Base-by-base conservation (phyloP, 805 yeast species). In the Saccharomycopsis guyanensis region DNA sequence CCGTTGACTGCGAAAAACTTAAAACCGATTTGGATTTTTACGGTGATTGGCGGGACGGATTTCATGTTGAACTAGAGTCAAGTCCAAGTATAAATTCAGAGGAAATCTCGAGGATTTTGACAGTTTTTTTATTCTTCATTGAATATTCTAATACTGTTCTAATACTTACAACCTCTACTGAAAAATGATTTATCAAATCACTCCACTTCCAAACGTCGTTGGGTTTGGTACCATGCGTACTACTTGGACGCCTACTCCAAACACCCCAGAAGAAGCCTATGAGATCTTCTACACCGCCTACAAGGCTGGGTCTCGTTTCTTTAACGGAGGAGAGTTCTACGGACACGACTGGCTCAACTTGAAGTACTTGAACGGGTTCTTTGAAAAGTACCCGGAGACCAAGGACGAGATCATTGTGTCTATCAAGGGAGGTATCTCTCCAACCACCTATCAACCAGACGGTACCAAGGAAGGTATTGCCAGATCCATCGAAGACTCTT, bases 211-310 rank as follows among this genome's bases (percentile, higher is more conserved):
- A 7, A 43, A 36, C 20, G 36, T 41, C 18, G 20, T 44, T 46
- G 95, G 95, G 38, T 78, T 74, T 54, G 96, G 96, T 38, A 71
- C 86, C 52, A 86, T 88, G 96, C 75, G 82, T 46, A 69, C 85
- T 60, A 84, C 95, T 1, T 78, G 85, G 86, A 70, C 72, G 34
- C 74, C 80, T 0, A 59, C 56, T 0, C 86, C 86, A 29, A 61
- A 73, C 29, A 72, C 82, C 5, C 60, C 70, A 43, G 77, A 72
- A 16, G 66, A 69, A 44, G 78, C 84, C 2, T 67, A 78, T 49
- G 74, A 65, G 8, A 64, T 75, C 2, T 66, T 87, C 59, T 70
- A 75, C 47, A 64, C 68, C 31, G 80, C 82, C 23, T 58, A 63
- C 35, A 46, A 56, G 51, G 69, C 62, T 56, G 60, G 50, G 69